Evolutionary conservation across 164 flowering plant species (phyloP).

Genomic region (Taxillus chinensis): DNA sequence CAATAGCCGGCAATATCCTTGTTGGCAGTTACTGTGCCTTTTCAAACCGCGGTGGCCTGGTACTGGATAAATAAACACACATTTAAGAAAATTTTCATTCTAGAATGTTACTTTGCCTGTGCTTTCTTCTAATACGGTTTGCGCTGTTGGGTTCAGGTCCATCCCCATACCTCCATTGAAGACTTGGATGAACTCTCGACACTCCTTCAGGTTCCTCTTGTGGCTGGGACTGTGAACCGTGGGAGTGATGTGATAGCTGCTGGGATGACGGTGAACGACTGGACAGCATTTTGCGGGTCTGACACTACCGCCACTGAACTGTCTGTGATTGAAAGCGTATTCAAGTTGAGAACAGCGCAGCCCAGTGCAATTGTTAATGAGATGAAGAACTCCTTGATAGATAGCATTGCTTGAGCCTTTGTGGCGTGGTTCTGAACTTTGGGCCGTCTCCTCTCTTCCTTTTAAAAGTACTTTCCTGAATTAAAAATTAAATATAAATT

Average conservation of each 20-base stretch:
- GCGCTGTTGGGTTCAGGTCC: slow-evolving; percentile 46
- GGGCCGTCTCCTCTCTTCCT: too few relatives aligned
- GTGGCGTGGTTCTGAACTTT: too few relatives aligned
- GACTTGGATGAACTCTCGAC: slow-evolving; percentile 93
- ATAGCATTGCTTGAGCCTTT: slow-evolving; percentile 33
- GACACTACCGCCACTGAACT: slow-evolving; percentile 95
- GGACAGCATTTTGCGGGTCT: slow-evolving; percentile 92
- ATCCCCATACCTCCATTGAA: slow-evolving; percentile 90
- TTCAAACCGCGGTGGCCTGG: slow-evolving; percentile 86
- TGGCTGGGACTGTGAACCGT: slow-evolving; percentile 89
- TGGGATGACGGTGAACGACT: slow-evolving; percentile 81
- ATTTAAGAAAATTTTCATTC: too few relatives aligned
- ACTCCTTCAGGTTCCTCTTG: slow-evolving; percentile 89
- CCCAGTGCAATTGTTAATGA: slow-evolving; percentile 77
- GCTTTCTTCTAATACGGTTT: neutral
- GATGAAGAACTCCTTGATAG: slow-evolving; percentile 87
- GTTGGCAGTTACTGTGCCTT: slow-evolving; percentile 88
- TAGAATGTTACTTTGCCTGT: neutral
- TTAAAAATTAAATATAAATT: too few relatives aligned
- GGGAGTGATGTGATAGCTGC: slow-evolving; percentile 88
- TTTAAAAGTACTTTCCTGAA: too few relatives aligned
- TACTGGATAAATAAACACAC: slow-evolving; percentile 19
- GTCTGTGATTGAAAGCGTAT: slow-evolving; percentile 83
- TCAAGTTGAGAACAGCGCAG: slow-evolving; percentile 82
- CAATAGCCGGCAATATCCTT: slow-evolving; percentile 87